Evolutionary conservation across 768 basidiomycete genomes (phyloP), one percentile per base, ranked within the genome.

Genomic region (Polyporus arcularius): DNA sequence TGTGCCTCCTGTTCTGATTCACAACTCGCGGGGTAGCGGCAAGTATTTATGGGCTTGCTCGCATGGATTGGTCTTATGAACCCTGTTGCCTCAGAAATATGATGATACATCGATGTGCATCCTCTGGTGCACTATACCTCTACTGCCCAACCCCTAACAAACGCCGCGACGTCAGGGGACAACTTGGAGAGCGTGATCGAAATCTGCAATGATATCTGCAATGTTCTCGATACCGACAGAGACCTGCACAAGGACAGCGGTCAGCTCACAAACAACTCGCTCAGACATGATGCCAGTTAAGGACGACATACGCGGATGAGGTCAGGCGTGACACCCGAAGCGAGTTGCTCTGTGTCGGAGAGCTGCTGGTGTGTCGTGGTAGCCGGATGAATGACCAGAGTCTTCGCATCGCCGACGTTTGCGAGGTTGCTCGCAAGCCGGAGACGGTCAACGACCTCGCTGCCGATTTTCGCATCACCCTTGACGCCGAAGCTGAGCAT

Each of bases 351-450:
- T 56, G 80, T 83, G 21, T 73, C 75, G 0, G 78, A 79, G 50
- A 92, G 76, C 71, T 92, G 89, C 41, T 84, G 78, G 68, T 94
- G 91, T 0, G 91, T 93, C 26, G 92, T 92, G 26, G 83, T 82
- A 4, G 86, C 88, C 1, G 91, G 90, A 67, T 90, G 88, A 59
- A 92, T 89, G 42, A 90, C 87, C 15, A 93, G 81, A 7, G 87
- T 90, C 75, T 92, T 91, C n/a, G 87, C 85, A 60, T 89, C 87
- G 30, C 86, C 88, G 28, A 90, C 86, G 67, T 91, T 91, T 12
- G 88, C 88, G 9, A 91, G 78, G 68, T 90, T 75, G 66, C 86
- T 88, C 16, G 87, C 88, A 5, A 94, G 79, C 67, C 81, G 83
- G 58, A 94, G 78, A 62, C 73, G 80, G 65, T 94, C 91, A 14